Evolutionary conservation across 192 early-diverging fungal species (phyloP), one percentile per base, ranked within the genome.

Genomic region (Backusella liffmaniae): DNA sequence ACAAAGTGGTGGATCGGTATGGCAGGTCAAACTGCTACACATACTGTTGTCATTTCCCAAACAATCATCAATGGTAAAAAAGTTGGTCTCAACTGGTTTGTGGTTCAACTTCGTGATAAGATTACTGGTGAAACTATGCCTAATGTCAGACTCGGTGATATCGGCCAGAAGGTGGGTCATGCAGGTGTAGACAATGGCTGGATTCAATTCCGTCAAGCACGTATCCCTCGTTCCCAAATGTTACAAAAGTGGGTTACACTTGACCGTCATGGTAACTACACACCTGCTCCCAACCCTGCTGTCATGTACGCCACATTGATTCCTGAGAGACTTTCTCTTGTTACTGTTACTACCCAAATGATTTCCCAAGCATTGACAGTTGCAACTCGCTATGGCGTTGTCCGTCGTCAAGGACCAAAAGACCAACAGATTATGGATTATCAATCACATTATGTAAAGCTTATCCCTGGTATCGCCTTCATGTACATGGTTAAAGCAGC

Each of bases 1-100:
- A 92, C 87, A 6, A 92, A 92, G 75, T 91, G 90, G 89, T 90
- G 88, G 88, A 90, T 92, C 75, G 91, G 91, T 36, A 84, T 88
- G 84, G 86, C 85, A 21, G 89, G 85, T 7, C 82, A 90, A 70
- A 89, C 88, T n/a, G 90, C 90, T n/a, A 92, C 89, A 3, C 90
- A 92, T 72, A 85, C 90, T 67, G 87, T 90, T 23, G 84, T 80
- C 37, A 80, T 90, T 74, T 83, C 87, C 67, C 89, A 91, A 81
- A 90, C 90, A 3, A 80, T 88, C 34, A 77, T 92, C 36, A 74
- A 90, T 70, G 87, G 84, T 10, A 84, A 90, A 72, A 83, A 80
- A 41, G 83, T 84, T 66, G 91, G 91, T 16, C 84, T 89, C 69
- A 87, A 91, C 77, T 91, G 90, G 91, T 92, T 92, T 72, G 76